These are phyloP conservation scores for Ogataea nonfermentans DNA, from an alignment of 805 yeast species.

Conservation along the genomic window DNA sequence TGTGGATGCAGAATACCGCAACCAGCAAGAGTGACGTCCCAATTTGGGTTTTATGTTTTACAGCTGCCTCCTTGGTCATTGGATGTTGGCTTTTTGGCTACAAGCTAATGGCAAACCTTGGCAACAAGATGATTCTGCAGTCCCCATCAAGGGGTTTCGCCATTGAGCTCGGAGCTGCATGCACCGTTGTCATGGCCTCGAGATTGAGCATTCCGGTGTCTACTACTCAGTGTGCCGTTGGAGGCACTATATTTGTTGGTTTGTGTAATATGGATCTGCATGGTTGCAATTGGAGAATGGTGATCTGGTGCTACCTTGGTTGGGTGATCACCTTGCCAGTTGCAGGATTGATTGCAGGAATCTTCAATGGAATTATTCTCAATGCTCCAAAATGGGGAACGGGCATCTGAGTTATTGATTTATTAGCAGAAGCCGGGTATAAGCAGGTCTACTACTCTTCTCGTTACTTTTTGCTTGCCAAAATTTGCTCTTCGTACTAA, in stretches of 20 bases:
- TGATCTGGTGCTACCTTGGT: slow-evolving; percentile 65
- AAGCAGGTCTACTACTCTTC: no score
- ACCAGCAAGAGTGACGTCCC: slow-evolving; percentile 57
- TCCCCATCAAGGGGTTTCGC: slow-evolving; percentile 78
- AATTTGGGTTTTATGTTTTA: slow-evolving; percentile 65
- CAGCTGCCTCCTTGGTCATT: slow-evolving; percentile 63
- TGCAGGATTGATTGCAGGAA: slow-evolving; percentile 72
- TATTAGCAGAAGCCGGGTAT: no score
- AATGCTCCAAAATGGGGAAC: slow-evolving; percentile 61
- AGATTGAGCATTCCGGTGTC: slow-evolving; percentile 70
- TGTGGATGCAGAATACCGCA: slow-evolving; percentile 54
- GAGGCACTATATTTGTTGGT: slow-evolving; percentile 76
- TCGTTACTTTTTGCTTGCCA: no score
- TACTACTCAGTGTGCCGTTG: slow-evolving; percentile 77
- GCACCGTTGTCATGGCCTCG: slow-evolving; percentile 73
- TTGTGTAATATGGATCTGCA: slow-evolving; percentile 61
- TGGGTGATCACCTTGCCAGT: slow-evolving; percentile 73
- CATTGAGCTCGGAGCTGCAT: slow-evolving; percentile 75
- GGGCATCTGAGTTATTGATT: no score
- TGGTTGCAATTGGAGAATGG: slow-evolving; percentile 77
- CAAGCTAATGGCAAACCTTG: slow-evolving; percentile 62
- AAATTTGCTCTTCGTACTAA: no score
- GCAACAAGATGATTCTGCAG: slow-evolving; percentile 71
- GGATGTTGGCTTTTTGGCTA: slow-evolving; percentile 75
- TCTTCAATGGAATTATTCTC: slow-evolving; percentile 58